Evolutionary conservation across 2,329 filamentous ascomycete species (phyloP).

Genomic region (Aspergillus pseudoglaucus): DNA sequence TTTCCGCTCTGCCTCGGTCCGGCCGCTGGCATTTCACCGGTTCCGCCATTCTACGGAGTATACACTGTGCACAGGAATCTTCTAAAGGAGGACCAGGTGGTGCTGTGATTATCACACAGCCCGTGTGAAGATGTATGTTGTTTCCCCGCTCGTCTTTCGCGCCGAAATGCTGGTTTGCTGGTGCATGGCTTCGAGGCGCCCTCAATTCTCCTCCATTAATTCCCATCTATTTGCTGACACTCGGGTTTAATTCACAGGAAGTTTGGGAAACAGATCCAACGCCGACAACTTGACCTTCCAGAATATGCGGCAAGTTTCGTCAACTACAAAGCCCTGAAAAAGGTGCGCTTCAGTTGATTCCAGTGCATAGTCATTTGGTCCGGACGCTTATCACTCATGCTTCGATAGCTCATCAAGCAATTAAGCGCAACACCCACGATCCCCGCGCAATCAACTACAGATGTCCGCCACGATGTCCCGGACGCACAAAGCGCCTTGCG

Average conservation of each 20-base stretch:
- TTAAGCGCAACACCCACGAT: slow-evolving; percentile 86
- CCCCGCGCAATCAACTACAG: slow-evolving; percentile 61
- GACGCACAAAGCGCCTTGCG: slow-evolving; percentile 87
- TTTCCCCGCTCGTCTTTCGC: background rate
- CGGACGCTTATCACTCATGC: slow-evolving; percentile 15
- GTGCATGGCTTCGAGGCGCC: too few relatives aligned
- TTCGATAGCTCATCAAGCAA: slow-evolving; percentile 86
- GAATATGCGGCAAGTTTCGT: slow-evolving; percentile 99
- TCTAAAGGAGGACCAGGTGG: slow-evolving; percentile 3
- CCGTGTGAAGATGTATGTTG: slow-evolving; percentile 16
- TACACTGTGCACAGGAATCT: background rate
- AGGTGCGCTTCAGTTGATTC: slow-evolving; percentile 52
- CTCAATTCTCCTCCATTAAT: background rate
- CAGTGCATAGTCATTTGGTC: background rate
- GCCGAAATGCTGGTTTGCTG: too few relatives aligned
- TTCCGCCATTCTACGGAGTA: background rate
- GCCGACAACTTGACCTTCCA: slow-evolving; percentile 95
- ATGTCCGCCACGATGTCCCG: slow-evolving; percentile 37
- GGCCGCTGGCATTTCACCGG: background rate
- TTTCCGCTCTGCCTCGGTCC: background rate
- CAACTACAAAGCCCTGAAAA: slow-evolving; percentile 98
- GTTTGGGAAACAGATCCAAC: slow-evolving; percentile 99
- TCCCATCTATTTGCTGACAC: slow-evolving; percentile 6
- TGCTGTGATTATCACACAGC: slow-evolving; percentile 5
- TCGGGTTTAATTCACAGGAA: slow-evolving; percentile 58